These are phyloP conservation scores for Colletotrichum godetiae DNA, from an alignment of 2,329 filamentous ascomycete genomes.

Conservation along the genomic window DNA sequence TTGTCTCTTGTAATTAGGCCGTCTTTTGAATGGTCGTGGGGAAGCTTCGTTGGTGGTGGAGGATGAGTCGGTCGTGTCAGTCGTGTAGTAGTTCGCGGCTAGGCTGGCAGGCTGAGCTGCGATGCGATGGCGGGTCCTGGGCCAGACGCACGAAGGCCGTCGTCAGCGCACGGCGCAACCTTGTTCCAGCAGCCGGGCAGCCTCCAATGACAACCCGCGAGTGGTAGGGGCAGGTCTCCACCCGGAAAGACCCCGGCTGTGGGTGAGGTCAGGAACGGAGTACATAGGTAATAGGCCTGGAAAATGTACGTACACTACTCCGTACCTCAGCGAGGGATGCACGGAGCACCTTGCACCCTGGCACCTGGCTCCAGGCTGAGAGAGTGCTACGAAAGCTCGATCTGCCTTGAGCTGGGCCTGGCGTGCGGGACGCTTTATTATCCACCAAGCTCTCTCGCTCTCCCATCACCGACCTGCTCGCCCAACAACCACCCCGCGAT, in stretches of 20 bases:
- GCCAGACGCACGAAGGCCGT: constrained; percentile 29
- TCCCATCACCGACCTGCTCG: constrained; percentile 25
- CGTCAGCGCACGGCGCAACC: constrained; percentile 32
- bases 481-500: constrained; percentile 32
- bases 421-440: constrained; percentile 25
- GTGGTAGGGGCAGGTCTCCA: background rate
- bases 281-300: background rate
- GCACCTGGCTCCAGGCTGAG: constrained; percentile 37
- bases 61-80: constrained; percentile 3
- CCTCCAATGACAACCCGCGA: background rate
- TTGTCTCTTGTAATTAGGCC: background rate
- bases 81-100: constrained; percentile 14
- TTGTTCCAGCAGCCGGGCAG: constrained; percentile 27
- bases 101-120: constrained; percentile 28
- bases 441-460: constrained; percentile 28
- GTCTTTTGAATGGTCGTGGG: background rate
- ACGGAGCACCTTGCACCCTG: constrained; percentile 34
- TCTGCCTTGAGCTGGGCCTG: constrained; percentile 40
- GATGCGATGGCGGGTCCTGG: constrained; percentile 32
- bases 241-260: constrained; percentile 22
- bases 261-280: background rate
- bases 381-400: constrained; percentile 45
- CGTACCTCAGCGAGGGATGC: constrained; percentile 17
- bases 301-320: constrained; percentile 31
- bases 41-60: constrained; percentile 5